Percentiles rank a stretch among this genome's conserved stretches.
These are phyloP conservation scores for Lignosus rhinocerotis DNA, from an alignment of 1,284 basidiomycete species.

Conservation along the genomic window DNA sequence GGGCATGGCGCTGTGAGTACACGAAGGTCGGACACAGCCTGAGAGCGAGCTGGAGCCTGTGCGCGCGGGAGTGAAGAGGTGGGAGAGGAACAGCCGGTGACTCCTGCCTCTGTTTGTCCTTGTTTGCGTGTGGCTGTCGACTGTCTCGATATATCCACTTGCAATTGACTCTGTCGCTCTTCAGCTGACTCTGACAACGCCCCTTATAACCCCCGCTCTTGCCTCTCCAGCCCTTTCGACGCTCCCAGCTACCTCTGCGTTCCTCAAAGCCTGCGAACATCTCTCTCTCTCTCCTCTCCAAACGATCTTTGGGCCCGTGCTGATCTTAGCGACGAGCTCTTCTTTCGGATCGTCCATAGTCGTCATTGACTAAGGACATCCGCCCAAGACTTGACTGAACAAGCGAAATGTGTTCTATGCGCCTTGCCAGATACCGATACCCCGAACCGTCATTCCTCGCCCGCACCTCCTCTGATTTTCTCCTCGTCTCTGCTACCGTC, in stretches of 20 bases:
- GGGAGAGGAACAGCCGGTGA: slow-evolving; percentile 20
- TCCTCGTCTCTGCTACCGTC: not conserved
- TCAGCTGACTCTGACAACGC: slow-evolving; percentile 27
- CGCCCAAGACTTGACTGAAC: slow-evolving; percentile 16
- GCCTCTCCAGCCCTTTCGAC: slow-evolving; percentile 13
- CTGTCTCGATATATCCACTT: slow-evolving; percentile 23
- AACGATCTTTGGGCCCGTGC: slow-evolving; percentile 24
- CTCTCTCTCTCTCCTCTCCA: too few species aligned
- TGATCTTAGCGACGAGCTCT: slow-evolving; percentile 26
- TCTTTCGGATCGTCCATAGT: slow-evolving; percentile 35
- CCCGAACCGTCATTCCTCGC: slow-evolving; percentile 24
- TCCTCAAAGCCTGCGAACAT: not conserved
- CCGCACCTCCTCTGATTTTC: slow-evolving; percentile 1
- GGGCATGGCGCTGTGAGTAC: not conserved
- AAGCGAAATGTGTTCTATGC: slow-evolving; percentile 29
- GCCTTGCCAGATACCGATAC: slow-evolving; percentile 22
- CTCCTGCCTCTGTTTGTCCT: slow-evolving; percentile 24
- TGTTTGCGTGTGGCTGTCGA: slow-evolving; percentile 28
- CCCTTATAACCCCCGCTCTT: slow-evolving; percentile 28
- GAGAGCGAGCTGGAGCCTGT: not conserved
- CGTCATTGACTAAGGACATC: slow-evolving; percentile 34
- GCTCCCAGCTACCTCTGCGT: slow-evolving; percentile 6
- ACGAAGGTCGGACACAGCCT: slow-evolving; percentile 5
- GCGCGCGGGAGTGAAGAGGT: not conserved
- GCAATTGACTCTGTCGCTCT: slow-evolving; percentile 27